Conservation (phyloP, 192 early-diverging fungal species). For the Backusella tuberculispora region DNA sequence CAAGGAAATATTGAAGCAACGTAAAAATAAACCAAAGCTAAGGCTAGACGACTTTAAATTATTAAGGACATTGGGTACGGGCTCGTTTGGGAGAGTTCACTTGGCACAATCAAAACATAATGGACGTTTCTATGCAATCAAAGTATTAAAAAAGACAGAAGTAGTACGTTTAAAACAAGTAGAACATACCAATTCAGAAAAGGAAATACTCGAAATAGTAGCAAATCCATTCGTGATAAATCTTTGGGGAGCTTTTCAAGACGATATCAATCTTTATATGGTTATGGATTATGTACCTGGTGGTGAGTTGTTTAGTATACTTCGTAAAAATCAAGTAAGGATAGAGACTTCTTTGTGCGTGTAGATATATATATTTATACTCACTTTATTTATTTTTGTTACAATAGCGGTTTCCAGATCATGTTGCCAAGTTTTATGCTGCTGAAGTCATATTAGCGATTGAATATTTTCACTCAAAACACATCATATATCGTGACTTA, state of each 20-base stretch:
- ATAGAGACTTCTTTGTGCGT: neutral
- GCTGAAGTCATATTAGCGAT: constrained; percentile 92
- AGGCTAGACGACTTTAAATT: constrained; percentile 22
- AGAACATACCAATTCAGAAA: constrained; percentile 86
- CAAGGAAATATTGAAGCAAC: constrained; percentile 7
- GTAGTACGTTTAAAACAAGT: constrained; percentile 86
- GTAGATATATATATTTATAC: neutral
- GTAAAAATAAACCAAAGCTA: constrained; percentile 11
- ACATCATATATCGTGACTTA: constrained; percentile 95
- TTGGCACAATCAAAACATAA: constrained; percentile 73
- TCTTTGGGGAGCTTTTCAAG: constrained; percentile 90
- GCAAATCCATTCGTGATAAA: constrained; percentile 81
- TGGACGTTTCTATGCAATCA: constrained; percentile 80
- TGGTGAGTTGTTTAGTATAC: constrained; percentile 94
- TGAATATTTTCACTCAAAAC: constrained; percentile 86
- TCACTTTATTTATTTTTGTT: neutral
- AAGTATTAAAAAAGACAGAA: constrained; percentile 81
- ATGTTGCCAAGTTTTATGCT: constrained; percentile 94
- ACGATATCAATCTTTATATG: constrained; percentile 92
- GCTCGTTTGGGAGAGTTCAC: constrained; percentile 96
- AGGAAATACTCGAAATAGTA: constrained; percentile 69
- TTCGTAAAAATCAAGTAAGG: constrained; percentile 75
- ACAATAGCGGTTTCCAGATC: constrained; percentile 83
- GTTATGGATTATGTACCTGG: constrained; percentile 95
- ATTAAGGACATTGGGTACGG: constrained; percentile 71